Evolutionary conservation across 202 grass and related monocot species (phyloP).

Genomic region (Carex sylvatica): DNA sequence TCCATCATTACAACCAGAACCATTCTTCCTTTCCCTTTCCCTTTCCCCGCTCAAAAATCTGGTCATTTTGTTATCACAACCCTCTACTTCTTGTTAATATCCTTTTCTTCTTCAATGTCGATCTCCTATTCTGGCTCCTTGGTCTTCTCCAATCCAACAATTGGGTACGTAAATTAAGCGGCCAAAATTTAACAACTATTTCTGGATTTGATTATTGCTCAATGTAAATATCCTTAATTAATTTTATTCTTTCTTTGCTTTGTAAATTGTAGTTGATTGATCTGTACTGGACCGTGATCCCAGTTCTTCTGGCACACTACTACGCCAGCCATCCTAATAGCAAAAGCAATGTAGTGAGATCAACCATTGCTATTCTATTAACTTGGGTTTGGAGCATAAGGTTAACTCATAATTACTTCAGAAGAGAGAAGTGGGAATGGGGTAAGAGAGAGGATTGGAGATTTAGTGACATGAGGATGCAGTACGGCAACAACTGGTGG

Average conservation of each 20-base stretch:
- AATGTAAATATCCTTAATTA: too few species aligned
- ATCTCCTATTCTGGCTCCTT: slow-evolving; percentile 91
- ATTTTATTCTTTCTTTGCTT: neutral
- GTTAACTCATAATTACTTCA: slow-evolving; percentile 93
- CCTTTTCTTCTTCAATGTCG: slow-evolving; percentile 87
- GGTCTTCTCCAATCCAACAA: slow-evolving; percentile 83
- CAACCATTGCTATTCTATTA: slow-evolving; percentile 36
- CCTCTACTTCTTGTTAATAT: slow-evolving; percentile 81
- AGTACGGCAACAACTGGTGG: slow-evolving; percentile 83
- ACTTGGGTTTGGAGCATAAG: slow-evolving; percentile 83
- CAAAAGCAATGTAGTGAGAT: slow-evolving; percentile 35
- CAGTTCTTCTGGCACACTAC: slow-evolving; percentile 80
- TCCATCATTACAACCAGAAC: slow-evolving; percentile 20
- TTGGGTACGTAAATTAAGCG: slow-evolving; percentile 41
- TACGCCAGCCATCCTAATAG: slow-evolving; percentile 59
- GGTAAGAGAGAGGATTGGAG: slow-evolving; percentile 87
- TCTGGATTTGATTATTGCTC: too few species aligned
- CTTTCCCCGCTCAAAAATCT: neutral
- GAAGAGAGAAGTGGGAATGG: slow-evolving; percentile 76
- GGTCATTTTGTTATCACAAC: slow-evolving; percentile 62
- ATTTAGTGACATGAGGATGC: slow-evolving; percentile 69
- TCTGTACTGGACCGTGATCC: slow-evolving; percentile 96
- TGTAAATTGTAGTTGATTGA: slow-evolving; percentile 67
- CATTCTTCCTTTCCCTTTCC: neutral
- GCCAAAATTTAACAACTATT: neutral